Base-by-base conservation (phyloP, 176 grass and related monocot genomes). In the Dactylis glomerata region DNA sequence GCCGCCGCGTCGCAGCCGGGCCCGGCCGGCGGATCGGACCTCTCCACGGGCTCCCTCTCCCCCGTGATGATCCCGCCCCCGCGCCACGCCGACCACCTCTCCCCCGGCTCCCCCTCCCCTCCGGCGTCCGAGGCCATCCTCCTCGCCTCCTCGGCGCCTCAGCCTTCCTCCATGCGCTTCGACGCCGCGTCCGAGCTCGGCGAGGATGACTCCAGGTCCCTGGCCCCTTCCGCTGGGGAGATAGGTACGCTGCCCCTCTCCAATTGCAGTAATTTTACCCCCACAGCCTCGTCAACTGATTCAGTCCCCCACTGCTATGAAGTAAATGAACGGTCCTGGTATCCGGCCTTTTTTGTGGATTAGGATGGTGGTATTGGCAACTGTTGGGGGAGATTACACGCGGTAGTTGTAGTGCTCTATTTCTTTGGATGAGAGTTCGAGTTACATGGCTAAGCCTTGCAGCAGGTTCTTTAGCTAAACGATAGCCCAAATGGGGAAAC, bases 61-160 rank as follows among this genome's bases (percentile, higher is more conserved):
- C 96, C 91, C 23, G 91, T 95, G 47, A 98, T 92, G 96, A 95
- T 98, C 74, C 93, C 89, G 4, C 96, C 89, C 8, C 93, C 93
- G 27, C 93, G 93, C 77, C 89, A 95, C 41, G 75, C 79, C 8
- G 84, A 87, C 68, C 84, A 28, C 84, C 81, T 90, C 49, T 40
- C 57, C 79, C 73, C 64, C 15, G 86, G 81, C 77, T 57, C 87
- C 7, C 81, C 24, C 73, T 81, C 67, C 77, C 73, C 78, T 10
- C 78, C 61, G 8, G 66, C 54, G 81, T 51, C 46, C 17, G 80
- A 47, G 38, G 70, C 65, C 56, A 27, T 89, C 30, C 82, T 89
- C 30, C 82, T 89, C 71, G 85, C 86, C 5, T 85, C 87, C 6
- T 85, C 89, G 26, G 64, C 76, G 63, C 76, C 83, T 1, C 73